Conservation (phyloP, 768 basidiomycete genomes). For the Russula abietina region DNA sequence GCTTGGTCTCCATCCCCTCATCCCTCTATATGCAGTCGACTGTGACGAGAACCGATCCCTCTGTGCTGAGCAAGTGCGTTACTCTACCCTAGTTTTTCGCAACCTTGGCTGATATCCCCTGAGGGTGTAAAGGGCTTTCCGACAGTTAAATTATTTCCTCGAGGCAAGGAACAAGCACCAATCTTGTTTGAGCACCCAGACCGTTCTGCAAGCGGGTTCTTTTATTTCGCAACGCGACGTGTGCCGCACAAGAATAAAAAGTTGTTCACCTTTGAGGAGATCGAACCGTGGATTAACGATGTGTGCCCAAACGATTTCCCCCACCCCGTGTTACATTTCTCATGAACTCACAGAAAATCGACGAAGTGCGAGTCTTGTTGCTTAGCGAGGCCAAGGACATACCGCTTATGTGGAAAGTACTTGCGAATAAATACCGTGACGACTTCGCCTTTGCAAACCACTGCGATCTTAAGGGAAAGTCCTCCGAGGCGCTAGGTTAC, state of each 20-base stretch:
- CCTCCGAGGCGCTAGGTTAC: slow-evolving; percentile 53
- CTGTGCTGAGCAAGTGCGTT: slow-evolving; percentile 66
- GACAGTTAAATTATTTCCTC: slow-evolving; percentile 87
- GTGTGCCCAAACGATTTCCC: slow-evolving; percentile 36
- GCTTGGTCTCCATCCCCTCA: slow-evolving; percentile 65
- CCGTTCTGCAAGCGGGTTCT: slow-evolving; percentile 65
- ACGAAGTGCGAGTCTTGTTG: slow-evolving; percentile 54
- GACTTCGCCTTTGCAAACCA: slow-evolving; percentile 57
- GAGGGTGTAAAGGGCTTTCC: slow-evolving; percentile 86
- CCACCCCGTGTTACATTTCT: not conserved
- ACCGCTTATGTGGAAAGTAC: slow-evolving; percentile 75
- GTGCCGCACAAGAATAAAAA: slow-evolving; percentile 68
- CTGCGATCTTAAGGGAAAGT: slow-evolving; percentile 58
- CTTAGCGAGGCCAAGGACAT: slow-evolving; percentile 70
- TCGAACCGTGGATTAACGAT: slow-evolving; percentile 62
- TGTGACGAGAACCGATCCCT: slow-evolving; percentile 85
- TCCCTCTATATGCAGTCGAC: slow-evolving; percentile 90
- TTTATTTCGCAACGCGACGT: slow-evolving; percentile 67
- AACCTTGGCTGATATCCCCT: not conserved
- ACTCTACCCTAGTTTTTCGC: not conserved
- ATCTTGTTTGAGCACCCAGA: slow-evolving; percentile 63
- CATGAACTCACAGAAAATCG: slow-evolving; percentile 31
- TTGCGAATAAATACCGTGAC: slow-evolving; percentile 65
- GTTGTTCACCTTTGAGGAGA: slow-evolving; percentile 49
- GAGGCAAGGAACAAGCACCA: slow-evolving; percentile 56